Base-by-base conservation (phyloP, 2,329 filamentous ascomycete species). In the Aureobasidium musti region DNA sequence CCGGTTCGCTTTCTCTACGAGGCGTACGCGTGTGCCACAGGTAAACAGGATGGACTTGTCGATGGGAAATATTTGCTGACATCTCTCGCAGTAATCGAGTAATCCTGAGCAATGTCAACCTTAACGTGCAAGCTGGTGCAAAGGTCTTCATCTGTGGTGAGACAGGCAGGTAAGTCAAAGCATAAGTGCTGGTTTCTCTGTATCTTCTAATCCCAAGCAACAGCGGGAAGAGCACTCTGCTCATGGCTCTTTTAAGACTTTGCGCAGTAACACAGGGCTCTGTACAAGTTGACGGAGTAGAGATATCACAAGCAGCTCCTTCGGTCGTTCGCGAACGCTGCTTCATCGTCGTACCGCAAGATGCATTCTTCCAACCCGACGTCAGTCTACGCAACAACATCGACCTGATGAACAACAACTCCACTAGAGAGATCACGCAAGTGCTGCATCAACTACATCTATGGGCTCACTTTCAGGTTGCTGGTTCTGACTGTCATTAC, bases 1-100 rank as follows among this genome's bases (percentile, higher is more conserved):
- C 89, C 68, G 91, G 91, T 7, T 82, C 84, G 11, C 82, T 96
- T 49, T 87, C 92, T 70, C 86, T 94, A 19, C 78, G 87, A 23
- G 83, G 92, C 67, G 82, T 95, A 0, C 45, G 65, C 23, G 71
- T 71, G 28, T 65, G 68, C 13, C 72, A 72, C 53, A 28, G 30
- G 56, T 60, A 35, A 30, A 28, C 23, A n/a, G 1, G 19, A 0
- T 28, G 1, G 1, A 3, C 23, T 1, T 13, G 5, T 11, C 26
- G 1, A 5, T 4, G 13, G n/a, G 23, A 28, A 14, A 1, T n/a
- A 4, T 57, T 56, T 14, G 21, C 52, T 56, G 23, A 56, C 30
- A 3, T 26, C 33, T 14, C 19, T 17, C 5, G 8, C 35, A 56
- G 53, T 33, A 8, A 43, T 23, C 43, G n/a, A 23, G 30, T 26